A percentile compares a stretch with the other conserved stretches of the same genome.
phyloP scores from a whole-genome alignment of 768 basidiomycete species.

The Candolleomyces aberdarensis region DNA sequence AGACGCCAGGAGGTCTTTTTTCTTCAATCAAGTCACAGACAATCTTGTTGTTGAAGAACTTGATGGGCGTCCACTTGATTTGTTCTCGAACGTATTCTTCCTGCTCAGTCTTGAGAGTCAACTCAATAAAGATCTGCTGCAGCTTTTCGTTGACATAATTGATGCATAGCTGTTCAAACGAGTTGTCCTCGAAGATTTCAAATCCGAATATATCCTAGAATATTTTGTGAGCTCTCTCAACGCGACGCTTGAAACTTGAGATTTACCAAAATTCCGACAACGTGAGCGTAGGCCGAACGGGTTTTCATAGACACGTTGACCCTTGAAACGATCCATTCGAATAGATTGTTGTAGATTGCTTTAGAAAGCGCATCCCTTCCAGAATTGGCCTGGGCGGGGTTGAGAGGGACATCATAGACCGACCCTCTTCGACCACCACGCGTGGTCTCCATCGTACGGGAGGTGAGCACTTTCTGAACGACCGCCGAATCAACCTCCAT shows the following conservation, averaged over 20 bases:
- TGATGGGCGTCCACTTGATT: slow-evolving; percentile 99
- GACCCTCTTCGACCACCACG: slow-evolving; percentile 91
- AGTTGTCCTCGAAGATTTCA: slow-evolving; percentile 98
- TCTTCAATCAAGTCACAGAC: slow-evolving; percentile 99
- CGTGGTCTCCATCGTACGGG: slow-evolving; percentile 87
- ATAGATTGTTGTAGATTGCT: slow-evolving; percentile 96
- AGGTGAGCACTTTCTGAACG: slow-evolving; percentile 86
- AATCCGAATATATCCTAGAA: slow-evolving; percentile 95
- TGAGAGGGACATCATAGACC: slow-evolving; percentile 94
- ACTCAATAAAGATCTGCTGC: slow-evolving; percentile 98
- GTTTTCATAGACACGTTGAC: slow-evolving; percentile 97
- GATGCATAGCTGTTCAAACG: slow-evolving; percentile 97
- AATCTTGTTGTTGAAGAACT: slow-evolving; percentile 97
- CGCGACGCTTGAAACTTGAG: not conserved
- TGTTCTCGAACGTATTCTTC: slow-evolving; percentile 98
- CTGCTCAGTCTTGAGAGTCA: slow-evolving; percentile 98
- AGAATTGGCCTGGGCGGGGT: slow-evolving; percentile 85
- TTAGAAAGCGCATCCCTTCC: slow-evolving; percentile 92
- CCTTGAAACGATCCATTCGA: slow-evolving; percentile 98
- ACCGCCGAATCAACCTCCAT: slow-evolving; percentile 80
- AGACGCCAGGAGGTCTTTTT: slow-evolving; percentile 92
- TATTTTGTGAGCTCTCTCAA: not conserved
- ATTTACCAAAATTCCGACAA: slow-evolving; percentile 89
- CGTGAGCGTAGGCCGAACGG: slow-evolving; percentile 62
- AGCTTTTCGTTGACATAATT: slow-evolving; percentile 99